phyloP scores from a whole-genome alignment of 2,329 filamentous ascomycete species.

The Teratosphaeria viscida region DNA sequence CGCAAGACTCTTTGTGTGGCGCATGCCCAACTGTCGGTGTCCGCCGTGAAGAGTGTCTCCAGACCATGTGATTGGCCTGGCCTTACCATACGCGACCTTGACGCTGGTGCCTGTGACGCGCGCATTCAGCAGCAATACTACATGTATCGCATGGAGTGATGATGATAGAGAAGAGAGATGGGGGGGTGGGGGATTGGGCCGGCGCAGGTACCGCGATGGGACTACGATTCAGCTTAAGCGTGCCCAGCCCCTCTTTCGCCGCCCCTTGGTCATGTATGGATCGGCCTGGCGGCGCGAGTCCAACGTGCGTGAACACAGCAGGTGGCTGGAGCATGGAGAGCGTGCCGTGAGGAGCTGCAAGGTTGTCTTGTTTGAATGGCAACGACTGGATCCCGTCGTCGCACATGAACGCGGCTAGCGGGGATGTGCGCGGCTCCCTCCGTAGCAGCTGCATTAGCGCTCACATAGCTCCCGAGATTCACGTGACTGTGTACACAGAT shows the following conservation, averaged over 20 bases:
- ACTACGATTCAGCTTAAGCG: too few relatives aligned
- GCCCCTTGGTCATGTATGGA: neutral
- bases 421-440: neutral
- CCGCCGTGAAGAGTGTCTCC: neutral
- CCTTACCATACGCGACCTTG: conserved; percentile 8
- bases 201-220: conserved; percentile 2
- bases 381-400: neutral
- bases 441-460: neutral
- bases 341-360: neutral
- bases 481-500: neutral
- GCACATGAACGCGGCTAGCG: neutral
- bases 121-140: neutral
- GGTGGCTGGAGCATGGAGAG: neutral
- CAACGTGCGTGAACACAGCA: neutral
- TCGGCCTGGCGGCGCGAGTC: neutral
- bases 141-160: neutral
- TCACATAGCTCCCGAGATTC: neutral
- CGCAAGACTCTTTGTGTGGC: neutral
- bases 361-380: neutral
- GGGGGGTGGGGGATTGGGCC: neutral
- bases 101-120: conserved; percentile 10
- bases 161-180: neutral
- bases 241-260: neutral
- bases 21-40: conserved; percentile 4
- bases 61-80: neutral